phyloP scores from a whole-genome alignment of 2,329 filamentous ascomycete genomes.

The Furcasterigmium furcatum region DNA sequence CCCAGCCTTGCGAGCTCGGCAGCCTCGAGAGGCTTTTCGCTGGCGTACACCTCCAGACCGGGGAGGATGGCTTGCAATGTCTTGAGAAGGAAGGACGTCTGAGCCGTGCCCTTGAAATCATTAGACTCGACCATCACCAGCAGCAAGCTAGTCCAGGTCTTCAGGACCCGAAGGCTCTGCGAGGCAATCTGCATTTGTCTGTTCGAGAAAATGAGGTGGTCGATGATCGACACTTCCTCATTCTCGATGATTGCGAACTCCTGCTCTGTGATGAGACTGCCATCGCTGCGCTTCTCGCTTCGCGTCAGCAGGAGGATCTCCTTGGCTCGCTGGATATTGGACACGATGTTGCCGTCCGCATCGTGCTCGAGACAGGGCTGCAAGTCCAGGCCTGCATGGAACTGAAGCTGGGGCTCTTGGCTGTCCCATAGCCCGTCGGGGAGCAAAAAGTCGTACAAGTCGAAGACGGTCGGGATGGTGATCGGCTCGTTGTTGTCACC shows the following conservation, averaged over 20 bases:
- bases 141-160: conserved; percentile 80
- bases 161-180: conserved; percentile 65
- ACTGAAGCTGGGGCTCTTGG: conserved; percentile 50
- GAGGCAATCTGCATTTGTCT: conserved; percentile 54
- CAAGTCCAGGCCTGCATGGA: conserved; percentile 66
- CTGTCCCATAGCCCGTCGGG: conserved; percentile 47
- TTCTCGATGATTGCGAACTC: conserved; percentile 47
- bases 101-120: conserved; percentile 70
- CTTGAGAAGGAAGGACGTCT: conserved; percentile 78
- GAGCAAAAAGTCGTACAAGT: conserved; percentile 85
- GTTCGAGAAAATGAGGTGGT: conserved; percentile 62
- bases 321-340: conserved; percentile 67
- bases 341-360: conserved; percentile 54
- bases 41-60: conserved; percentile 75
- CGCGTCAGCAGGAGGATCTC: conserved; percentile 72
- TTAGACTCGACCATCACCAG: conserved; percentile 80
- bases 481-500: conserved; percentile 64
- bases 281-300: conserved; percentile 53
- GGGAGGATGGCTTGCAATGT: conserved; percentile 84
- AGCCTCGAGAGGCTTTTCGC: conserved; percentile 66
- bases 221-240: conserved; percentile 58
- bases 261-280: conserved; percentile 44
- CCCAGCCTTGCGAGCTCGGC: conserved; percentile 75
- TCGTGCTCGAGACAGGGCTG: conserved; percentile 60
- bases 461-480: conserved; percentile 75